Conservation (phyloP, 1,284 basidiomycete species). For the Malassezia sp. region DNA sequence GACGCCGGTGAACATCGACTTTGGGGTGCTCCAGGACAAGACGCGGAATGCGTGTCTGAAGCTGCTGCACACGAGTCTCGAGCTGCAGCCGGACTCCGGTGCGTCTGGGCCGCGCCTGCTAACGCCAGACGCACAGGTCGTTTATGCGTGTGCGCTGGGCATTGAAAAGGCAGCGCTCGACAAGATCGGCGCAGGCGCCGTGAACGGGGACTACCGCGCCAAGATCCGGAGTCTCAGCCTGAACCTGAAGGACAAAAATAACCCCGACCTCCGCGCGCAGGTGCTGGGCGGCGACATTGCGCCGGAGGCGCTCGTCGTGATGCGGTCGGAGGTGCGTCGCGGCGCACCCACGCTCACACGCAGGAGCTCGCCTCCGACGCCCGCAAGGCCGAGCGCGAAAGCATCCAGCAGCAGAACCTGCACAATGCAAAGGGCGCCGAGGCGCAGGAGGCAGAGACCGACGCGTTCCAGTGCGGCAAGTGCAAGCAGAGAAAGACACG, state of each 20-base stretch:
- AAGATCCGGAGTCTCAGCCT: slow-evolving; percentile 85
- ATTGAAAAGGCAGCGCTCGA: slow-evolving; percentile 49
- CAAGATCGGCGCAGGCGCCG: slow-evolving; percentile 26
- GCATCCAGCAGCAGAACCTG: slow-evolving; percentile 57
- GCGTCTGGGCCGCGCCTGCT: not conserved
- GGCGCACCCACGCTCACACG: not conserved
- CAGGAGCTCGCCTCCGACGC: slow-evolving; percentile 87
- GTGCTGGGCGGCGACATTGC: slow-evolving; percentile 70
- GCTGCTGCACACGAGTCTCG: slow-evolving; percentile 81
- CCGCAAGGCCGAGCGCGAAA: slow-evolving; percentile 66
- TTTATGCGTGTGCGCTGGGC: slow-evolving; percentile 48
- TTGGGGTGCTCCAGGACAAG: slow-evolving; percentile 49
- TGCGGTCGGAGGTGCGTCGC: slow-evolving; percentile 57
- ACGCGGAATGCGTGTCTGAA: slow-evolving; percentile 79
- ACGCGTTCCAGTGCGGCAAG: slow-evolving; percentile 89
- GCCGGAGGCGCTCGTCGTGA: slow-evolving; percentile 61
- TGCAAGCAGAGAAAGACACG: slow-evolving; percentile 53
- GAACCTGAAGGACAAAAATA: slow-evolving; percentile 88
- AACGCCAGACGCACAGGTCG: slow-evolving; percentile 42
- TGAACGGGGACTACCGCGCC: slow-evolving; percentile 54
- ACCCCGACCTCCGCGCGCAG: slow-evolving; percentile 71
- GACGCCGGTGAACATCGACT: slow-evolving; percentile 25
- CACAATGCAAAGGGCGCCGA: slow-evolving; percentile 83
- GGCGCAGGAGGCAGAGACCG: slow-evolving; percentile 75
- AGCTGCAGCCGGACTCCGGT: slow-evolving; percentile 13